Evolutionary conservation across 192 early-diverging fungal genomes (phyloP).

Genomic region (Dispira parvispora): DNA sequence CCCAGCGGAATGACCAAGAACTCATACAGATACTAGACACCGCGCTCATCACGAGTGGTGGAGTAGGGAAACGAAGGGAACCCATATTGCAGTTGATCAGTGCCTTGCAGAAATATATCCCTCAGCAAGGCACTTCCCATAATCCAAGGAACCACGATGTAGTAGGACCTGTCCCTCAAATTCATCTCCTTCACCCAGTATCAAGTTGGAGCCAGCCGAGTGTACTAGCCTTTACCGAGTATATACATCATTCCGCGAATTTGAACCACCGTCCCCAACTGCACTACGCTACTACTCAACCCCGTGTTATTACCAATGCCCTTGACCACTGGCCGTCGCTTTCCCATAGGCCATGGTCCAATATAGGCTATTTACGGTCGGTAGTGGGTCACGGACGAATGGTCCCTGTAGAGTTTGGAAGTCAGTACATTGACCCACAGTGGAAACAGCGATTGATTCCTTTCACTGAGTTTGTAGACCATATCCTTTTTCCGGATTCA

Average conservation of each 20-base stretch:
- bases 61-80: background rate
- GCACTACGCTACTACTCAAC: background rate
- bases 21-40: conserved; percentile 2
- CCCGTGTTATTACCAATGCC: conserved; percentile 26
- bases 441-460: conserved; percentile 63
- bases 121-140: background rate
- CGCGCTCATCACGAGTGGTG: conserved; percentile 4
- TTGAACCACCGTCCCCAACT: background rate
- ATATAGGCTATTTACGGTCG: conserved; percentile 37
- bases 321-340: conserved; percentile 55
- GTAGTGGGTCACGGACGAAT: conserved; percentile 42
- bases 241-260: background rate
- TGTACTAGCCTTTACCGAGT: background rate
- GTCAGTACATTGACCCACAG: conserved; percentile 50
- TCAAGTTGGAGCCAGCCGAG: background rate
- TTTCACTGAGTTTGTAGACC: conserved; percentile 50
- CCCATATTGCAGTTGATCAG: background rate
- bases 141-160: background rate
- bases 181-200: background rate
- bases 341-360: conserved; percentile 34
- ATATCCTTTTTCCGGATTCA: conserved; percentile 14
- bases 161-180: background rate
- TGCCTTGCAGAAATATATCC: background rate
- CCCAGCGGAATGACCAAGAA: too few relatives aligned
- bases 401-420: conserved; percentile 72